phyloP scores from a whole-genome alignment of 768 basidiomycete species.

The Paxillus ammoniavirescens region DNA sequence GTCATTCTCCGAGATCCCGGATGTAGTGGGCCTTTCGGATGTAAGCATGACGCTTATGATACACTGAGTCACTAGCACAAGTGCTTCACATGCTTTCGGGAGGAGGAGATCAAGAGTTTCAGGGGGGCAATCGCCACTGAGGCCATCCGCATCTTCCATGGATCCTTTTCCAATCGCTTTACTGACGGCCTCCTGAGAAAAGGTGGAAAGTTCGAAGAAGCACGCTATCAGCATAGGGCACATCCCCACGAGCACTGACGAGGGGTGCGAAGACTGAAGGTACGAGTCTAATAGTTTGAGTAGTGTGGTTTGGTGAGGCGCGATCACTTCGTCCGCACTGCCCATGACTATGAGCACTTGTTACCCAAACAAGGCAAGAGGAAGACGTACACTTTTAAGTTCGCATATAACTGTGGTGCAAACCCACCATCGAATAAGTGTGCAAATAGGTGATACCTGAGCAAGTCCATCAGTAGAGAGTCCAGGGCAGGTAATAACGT shows the following conservation, averaged over 20 bases:
- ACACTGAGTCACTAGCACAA: constrained; percentile 77
- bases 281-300: constrained; percentile 87
- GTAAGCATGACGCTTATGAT: constrained; percentile 59
- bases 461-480: constrained; percentile 10
- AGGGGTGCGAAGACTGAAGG: constrained; percentile 53
- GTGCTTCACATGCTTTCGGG: constrained; percentile 76
- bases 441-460: constrained; percentile 66
- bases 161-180: constrained; percentile 39
- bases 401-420: constrained; percentile 57
- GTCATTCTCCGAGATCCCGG: constrained; percentile 5
- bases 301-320: constrained; percentile 84
- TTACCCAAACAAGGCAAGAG: background rate
- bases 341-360: constrained; percentile 14
- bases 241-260: constrained; percentile 40
- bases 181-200: constrained; percentile 52
- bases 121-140: constrained; percentile 15
- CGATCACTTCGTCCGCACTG: constrained; percentile 69
- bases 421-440: constrained; percentile 59
- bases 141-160: constrained; percentile 6
- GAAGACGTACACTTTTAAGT: constrained; percentile 56
- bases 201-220: constrained; percentile 61
- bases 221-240: constrained; percentile 58
- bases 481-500: background rate
- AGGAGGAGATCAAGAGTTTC: constrained; percentile 64
- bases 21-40: constrained; percentile 33